Conservation (phyloP, 108 stramenopile genomes). For the Cyclotella cryptica region DNA sequence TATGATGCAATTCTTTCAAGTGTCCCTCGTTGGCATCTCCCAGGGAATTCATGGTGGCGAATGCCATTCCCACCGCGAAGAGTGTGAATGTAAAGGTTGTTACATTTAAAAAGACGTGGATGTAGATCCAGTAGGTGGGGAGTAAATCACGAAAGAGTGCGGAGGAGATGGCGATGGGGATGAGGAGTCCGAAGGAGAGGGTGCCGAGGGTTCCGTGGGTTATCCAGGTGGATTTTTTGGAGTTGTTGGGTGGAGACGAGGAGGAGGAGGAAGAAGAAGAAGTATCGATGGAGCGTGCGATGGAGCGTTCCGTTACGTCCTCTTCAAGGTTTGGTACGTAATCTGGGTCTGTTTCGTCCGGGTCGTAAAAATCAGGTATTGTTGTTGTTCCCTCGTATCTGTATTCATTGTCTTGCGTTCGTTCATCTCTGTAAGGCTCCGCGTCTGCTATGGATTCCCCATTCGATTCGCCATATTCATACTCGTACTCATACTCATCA, state of each 20-base stretch:
- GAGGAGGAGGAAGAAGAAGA: too few species aligned
- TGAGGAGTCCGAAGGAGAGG: slow-evolving; percentile 49
- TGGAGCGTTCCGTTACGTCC: too few species aligned
- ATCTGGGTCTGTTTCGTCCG: too few species aligned
- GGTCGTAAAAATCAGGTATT: too few species aligned
- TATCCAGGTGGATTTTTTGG: slow-evolving; percentile 17
- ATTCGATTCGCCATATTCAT: neutral
- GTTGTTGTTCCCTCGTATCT: too few species aligned
- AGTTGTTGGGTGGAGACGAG: neutral
- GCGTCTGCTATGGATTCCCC: too few species aligned
- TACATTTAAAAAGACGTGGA: slow-evolving; percentile 68
- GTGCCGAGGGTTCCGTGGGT: slow-evolving; percentile 62
- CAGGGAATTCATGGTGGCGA: slow-evolving; percentile 25
- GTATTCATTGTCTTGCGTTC: too few species aligned
- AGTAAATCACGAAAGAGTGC: slow-evolving; percentile 63
- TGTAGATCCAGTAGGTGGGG: slow-evolving; percentile 65
- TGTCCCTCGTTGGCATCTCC: slow-evolving; percentile 49
- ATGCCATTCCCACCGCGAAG: slow-evolving; percentile 43
- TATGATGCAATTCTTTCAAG: slow-evolving; percentile 60
- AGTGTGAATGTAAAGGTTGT: slow-evolving; percentile 42
- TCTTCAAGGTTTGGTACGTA: too few species aligned
- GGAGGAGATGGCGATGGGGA: slow-evolving; percentile 58
- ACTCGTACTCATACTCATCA: neutral
- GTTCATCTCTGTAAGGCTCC: too few species aligned
- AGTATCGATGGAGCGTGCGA: too few species aligned